phyloP scores from a whole-genome alignment of 495 filamentous ascomycete genomes.

The Hamigera avellanea region DNA sequence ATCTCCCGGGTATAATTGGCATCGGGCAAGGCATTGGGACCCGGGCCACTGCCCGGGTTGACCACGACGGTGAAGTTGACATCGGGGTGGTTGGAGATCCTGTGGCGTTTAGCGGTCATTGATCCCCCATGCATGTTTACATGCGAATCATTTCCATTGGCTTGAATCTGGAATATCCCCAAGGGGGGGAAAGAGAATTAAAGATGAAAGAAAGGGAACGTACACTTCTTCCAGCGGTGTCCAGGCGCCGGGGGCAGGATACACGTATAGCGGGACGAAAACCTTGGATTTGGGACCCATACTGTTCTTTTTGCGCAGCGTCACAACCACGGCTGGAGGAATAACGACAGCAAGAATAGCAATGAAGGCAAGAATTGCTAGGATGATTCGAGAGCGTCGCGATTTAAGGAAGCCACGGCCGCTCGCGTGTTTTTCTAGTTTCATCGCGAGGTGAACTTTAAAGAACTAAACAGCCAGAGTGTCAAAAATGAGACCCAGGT shows the following conservation, averaged over 20 bases:
- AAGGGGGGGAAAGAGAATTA: constrained; percentile 8
- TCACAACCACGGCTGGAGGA: constrained; percentile 22
- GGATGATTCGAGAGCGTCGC: constrained; percentile 17
- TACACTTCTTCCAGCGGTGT: constrained; percentile 35
- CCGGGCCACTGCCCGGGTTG: constrained; percentile 45
- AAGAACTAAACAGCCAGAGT: neutral
- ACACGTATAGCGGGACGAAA: constrained; percentile 45
- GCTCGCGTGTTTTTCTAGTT: constrained; percentile 27
- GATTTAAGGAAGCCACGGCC: constrained; percentile 19
- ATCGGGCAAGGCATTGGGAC: constrained; percentile 30
- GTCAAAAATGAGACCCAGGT: constrained; percentile 10
- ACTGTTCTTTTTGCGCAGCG: constrained; percentile 21
- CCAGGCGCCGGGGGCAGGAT: constrained; percentile 40
- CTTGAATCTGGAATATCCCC: constrained; percentile 4
- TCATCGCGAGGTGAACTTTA: constrained; percentile 9
- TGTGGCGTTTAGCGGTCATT: constrained; percentile 18
- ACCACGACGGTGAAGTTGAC: constrained; percentile 42
- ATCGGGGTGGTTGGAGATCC: constrained; percentile 29
- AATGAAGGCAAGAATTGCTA: constrained; percentile 16
- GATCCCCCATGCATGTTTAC: constrained; percentile 4
- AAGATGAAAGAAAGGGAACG: constrained; percentile 11
- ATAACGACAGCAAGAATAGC: constrained; percentile 24
- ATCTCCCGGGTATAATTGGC: constrained; percentile 40
- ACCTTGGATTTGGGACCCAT: constrained; percentile 35
- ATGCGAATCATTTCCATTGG: constrained; percentile 8